Evolutionary conservation across 1,284 basidiomycete species (phyloP), one percentile per base, ranked within the genome.

Genomic region (Takashimella tepidaria): DNA sequence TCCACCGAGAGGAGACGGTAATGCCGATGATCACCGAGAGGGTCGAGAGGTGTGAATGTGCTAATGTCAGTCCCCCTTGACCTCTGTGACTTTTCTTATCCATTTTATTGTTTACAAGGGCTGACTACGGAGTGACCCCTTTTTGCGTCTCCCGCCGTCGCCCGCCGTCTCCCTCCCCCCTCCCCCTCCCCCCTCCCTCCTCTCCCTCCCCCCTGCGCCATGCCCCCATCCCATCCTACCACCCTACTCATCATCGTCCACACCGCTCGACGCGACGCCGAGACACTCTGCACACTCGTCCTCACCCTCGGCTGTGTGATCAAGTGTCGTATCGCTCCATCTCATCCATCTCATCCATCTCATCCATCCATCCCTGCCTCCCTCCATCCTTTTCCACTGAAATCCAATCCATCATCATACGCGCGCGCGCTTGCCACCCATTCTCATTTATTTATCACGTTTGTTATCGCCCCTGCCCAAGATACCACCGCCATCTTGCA

Each of bases 341-440:
- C 44, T 37, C 24, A 31, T 24, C 45, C 20, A 45, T 19, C 26
- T 26, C 53, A 44, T 51, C 49, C 45, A 41, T 45, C 44, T 41
- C 37, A 26, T 42, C 20, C 40, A 12, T 24, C 51, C 40, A 49
- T 47, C 37, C 45, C 43, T 19, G 26, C 48, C 41, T 49, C 47
- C 25, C 4, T 47, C 11, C 46, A 5, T 26, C 25, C 26, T 37
- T 20, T 23, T 21, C 24, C 46, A 26, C n/a, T 26, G 19, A 21
- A 47, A n/a, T 27, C 13, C 20, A 2, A 26, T 8, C 21, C 25
- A 19, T 4, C 41, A 16, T 22, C 21, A 41, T 41, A 40, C 37
- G n/a, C 37, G n/a, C 37, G n/a, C 37, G 37, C 37, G n/a, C 37
- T 22, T 22, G 20, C 41, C 16, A 8, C 23, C 41, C 41, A 21